Evolutionary conservation across 805 yeast genomes (phyloP), one percentile per base, ranked within the genome.

Genomic region (Cephaloascus albidus): DNA sequence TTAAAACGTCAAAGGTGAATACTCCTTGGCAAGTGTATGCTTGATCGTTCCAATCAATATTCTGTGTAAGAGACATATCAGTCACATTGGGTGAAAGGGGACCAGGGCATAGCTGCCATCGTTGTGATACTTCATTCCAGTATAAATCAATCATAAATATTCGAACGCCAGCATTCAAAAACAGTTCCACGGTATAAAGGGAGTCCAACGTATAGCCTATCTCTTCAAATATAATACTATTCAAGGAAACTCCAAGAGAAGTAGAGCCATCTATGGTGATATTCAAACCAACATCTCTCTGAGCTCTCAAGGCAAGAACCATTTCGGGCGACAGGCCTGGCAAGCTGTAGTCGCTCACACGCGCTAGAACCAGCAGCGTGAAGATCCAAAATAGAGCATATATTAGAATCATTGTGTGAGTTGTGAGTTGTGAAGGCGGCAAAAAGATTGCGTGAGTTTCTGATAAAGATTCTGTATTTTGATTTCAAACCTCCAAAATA

Each of bases 81-180:
- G 54, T 44, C 16, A 42, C 34, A 40, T 67, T 60, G 2, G 43
- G 34, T 4, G 65, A 60, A 18, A 61, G 55, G 2, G 68, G 64
- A 1, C 65, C 65, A 1, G 82, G 82, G 45, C 82, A 76, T 18
- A 76, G 52, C 51, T 74, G 80, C 81, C 80, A 75, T 35, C 41
- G 45, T 10, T 44, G 36, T 3, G 65, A 56, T 33, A 57, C 47
- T 37, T 71, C 74, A 48, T 73, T 74, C 66, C 76, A 72, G 52
- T 78, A 79, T 20, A 80, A 40, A 49, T 82, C 85, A 3, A 79
- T 38, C 39, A 61, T 55, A n/a, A 77, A 52, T 0, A 66, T 54
- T 38, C 68, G 70, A 1, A 69, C 57, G 0, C 84, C 84, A 2
- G 55, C 54, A 30, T 53, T 47, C 34, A 81, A 45, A 16, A 76